Percentiles rank a stretch among this genome's conserved stretches.
These are phyloP conservation scores for Syzygium grande DNA, from an alignment of 345 rosid genomes.

Conservation along the genomic window DNA sequence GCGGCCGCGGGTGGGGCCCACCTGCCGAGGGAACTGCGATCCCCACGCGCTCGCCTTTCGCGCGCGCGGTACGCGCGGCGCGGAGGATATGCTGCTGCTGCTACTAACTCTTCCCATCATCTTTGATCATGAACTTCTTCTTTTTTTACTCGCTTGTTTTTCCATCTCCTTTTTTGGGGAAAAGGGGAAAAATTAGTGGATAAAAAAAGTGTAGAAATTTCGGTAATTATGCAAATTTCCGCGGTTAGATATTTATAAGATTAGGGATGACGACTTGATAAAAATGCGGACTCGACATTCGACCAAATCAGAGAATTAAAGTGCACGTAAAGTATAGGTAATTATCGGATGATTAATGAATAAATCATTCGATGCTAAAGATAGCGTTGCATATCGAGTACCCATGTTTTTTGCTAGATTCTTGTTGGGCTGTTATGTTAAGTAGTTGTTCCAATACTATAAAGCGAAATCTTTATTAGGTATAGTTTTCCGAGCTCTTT, in stretches of 20 bases:
- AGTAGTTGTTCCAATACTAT: neutral
- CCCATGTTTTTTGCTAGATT: neutral
- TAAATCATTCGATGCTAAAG: neutral
- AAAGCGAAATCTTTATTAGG: neutral
- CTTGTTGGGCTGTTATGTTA: neutral
- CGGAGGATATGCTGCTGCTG: neutral
- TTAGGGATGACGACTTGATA: neutral
- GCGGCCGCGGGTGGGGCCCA: neutral
- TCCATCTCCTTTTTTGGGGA: neutral
- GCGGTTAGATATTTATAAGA: neutral
- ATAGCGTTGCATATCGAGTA: neutral
- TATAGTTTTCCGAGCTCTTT: no score
- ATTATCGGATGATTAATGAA: neutral
- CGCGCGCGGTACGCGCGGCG: neutral
- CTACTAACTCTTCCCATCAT: neutral
- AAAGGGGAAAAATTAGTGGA: neutral
- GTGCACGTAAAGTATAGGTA: accelerated
- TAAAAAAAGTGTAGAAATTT: neutral
- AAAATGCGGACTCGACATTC: neutral
- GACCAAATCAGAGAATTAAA: neutral
- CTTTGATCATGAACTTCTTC: neutral
- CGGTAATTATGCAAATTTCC: neutral
- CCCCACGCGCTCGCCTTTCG: neutral
- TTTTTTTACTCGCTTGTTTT: neutral
- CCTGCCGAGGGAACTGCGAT: neutral